These are phyloP conservation scores for Jamesozyma rosinii DNA, from an alignment of 805 yeast genomes.

Conservation along the genomic window DNA sequence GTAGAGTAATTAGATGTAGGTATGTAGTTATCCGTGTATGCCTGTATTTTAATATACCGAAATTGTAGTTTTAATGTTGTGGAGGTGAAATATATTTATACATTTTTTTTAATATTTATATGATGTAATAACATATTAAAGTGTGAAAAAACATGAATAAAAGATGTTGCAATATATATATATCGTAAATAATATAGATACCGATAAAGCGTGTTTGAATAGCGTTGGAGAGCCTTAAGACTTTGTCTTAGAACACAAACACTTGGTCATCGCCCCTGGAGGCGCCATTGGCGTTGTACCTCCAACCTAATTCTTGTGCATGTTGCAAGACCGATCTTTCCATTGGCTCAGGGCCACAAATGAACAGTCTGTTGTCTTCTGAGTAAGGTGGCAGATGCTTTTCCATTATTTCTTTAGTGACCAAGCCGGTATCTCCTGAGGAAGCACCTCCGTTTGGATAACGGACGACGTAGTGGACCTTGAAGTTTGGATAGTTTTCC, in stretches of 20 bases:
- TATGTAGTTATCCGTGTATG: too few relatives aligned
- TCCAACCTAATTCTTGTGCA: constrained; percentile 54
- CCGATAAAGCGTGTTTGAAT: too few relatives aligned
- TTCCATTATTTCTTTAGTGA: constrained; percentile 49
- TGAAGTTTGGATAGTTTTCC: constrained; percentile 51
- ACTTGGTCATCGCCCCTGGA: constrained; percentile 5
- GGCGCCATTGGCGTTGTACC: constrained; percentile 21
- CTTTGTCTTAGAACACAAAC: constrained; percentile 5
- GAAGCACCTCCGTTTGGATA: constrained; percentile 40
- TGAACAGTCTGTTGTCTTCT: constrained; percentile 45
- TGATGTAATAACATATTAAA: too few relatives aligned
- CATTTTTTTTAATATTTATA: too few relatives aligned
- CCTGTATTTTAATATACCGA: too few relatives aligned
- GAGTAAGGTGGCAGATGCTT: constrained; percentile 45
- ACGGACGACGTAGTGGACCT: constrained; percentile 50
- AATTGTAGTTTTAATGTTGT: too few relatives aligned
- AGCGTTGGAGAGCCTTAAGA: too few relatives aligned
- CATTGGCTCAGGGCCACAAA: constrained; percentile 73
- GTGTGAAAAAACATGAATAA: too few relatives aligned
- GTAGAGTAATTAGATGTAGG: too few relatives aligned
- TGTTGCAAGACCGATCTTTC: constrained; percentile 42
- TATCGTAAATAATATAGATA: too few relatives aligned
- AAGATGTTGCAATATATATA: too few relatives aligned
- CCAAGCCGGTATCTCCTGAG: constrained; percentile 51
- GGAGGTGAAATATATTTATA: too few relatives aligned